Base-by-base conservation (phyloP, 257 asterid species). In the Solanum piurae region DNA sequence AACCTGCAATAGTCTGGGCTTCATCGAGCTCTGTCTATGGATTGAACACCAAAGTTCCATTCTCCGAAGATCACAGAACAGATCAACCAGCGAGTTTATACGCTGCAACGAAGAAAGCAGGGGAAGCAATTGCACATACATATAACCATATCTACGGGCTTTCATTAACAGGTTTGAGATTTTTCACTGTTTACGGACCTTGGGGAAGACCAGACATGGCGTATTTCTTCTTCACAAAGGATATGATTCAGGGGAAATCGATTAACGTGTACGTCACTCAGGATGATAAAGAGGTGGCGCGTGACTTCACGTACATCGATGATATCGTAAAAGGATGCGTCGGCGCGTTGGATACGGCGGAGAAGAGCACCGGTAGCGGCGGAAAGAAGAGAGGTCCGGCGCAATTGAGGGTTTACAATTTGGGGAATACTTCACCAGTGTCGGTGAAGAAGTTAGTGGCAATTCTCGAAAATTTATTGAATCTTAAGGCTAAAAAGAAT, bases 201-300 rank as follows among this genome's bases (percentile, higher is more conserved):
- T 96, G 98, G 99, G 99, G 99, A 0, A 75, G 98, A 86, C 99
- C 99, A 3, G 99, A 96, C 88, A 95, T 96, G 99, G 99, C 99
- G 0, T 96, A 96, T 74, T 96, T 94, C 75, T 96, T 96, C 91
- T 96, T 96, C 95, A 96, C 99, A 0, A 95, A 95, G 68, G 98
- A 95, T 6, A 95, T 96, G 34, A 88, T 95, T 8, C 98, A 95
- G 3, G 92, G 97, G 1, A 94, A 96, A 77, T 85, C 94, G 2
- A 92, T 96, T 5, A 94, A 94, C 68, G 93, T 96, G 5, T 96
- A 96, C 86, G 94, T 92, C 2, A 92, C 98, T 3, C 94, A 87
- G 49, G 98, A 95, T 4, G 94, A 91, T 11, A 94, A 92, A 79
- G 99, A 95, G 91, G 99, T 96, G 93, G 99, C 98, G 93, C 99